Percentiles rank a stretch among this genome's conserved stretches.
These are phyloP conservation scores for Syzygium malaccense DNA, from an alignment of 441 rosid species.

Conservation along the genomic window DNA sequence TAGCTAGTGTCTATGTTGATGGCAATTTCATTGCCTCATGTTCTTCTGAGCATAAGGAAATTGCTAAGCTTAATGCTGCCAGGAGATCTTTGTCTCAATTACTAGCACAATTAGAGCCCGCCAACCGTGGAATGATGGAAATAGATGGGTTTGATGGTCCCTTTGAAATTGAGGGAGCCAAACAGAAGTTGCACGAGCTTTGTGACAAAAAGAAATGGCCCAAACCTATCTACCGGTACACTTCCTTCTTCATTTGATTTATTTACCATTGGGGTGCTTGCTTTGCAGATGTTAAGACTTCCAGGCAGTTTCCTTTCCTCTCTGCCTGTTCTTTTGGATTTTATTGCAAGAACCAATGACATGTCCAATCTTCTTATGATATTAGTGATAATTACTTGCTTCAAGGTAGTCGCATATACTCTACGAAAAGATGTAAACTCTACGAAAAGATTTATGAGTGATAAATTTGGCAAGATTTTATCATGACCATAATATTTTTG, in stretches of 20 bases:
- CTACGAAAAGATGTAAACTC: neutral
- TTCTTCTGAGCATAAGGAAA: slow-evolving; percentile 51
- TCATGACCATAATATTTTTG: neutral
- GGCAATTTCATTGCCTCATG: slow-evolving; percentile 40
- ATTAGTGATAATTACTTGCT: neutral
- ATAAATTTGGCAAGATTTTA: neutral
- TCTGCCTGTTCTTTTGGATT: neutral
- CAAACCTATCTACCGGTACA: slow-evolving; percentile 54
- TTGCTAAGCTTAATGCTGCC: slow-evolving; percentile 58
- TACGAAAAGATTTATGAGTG: neutral
- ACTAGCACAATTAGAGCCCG: slow-evolving; percentile 7
- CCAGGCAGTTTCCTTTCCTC: neutral
- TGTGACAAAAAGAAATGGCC: slow-evolving; percentile 60
- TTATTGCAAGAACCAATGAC: neutral
- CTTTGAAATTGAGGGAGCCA: slow-evolving; percentile 42
- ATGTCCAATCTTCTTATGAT: neutral
- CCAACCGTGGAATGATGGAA: slow-evolving; percentile 1
- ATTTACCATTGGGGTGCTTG: neutral
- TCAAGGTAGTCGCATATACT: neutral
- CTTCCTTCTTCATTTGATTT: neutral
- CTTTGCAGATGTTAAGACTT: neutral
- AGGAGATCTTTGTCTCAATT: slow-evolving; percentile 44
- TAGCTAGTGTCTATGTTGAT: slow-evolving; percentile 47
- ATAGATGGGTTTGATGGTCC: slow-evolving; percentile 10
- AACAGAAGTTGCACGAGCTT: slow-evolving; percentile 49